Conservation (phyloP, 371 early-diverging fungal species). For the Coelomomyces lativittatus region DNA sequence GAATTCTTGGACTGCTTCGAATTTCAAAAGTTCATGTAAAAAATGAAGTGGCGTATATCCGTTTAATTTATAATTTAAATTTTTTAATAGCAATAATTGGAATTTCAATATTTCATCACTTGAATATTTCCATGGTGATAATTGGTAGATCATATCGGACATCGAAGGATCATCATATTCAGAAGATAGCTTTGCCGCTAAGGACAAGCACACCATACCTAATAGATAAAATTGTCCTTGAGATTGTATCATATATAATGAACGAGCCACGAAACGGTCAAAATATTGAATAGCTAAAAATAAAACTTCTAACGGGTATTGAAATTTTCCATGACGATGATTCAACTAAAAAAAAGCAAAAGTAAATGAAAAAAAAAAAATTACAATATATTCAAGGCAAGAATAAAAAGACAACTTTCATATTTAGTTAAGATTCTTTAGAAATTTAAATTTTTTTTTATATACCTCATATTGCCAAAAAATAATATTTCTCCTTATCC, state of each 20-base stretch:
- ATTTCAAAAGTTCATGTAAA: background rate
- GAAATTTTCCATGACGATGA: background rate
- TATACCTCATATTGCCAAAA: no score
- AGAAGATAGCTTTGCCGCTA: conserved; percentile 2
- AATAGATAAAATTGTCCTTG: background rate
- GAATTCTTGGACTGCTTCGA: background rate
- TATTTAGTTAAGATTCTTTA: no score
- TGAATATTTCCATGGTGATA: background rate
- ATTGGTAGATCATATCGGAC: background rate
- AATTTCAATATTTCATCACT: background rate
- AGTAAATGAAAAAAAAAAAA: conserved; percentile 49
- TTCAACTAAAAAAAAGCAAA: conserved; percentile 7
- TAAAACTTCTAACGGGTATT: background rate
- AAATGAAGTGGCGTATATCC: background rate
- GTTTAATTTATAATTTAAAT: background rate
- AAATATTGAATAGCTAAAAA: background rate
- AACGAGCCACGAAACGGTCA: background rate
- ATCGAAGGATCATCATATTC: conserved; percentile 2
- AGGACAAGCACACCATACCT: conserved; percentile 1
- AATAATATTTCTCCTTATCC: no score
- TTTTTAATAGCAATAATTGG: background rate
- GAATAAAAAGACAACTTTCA: no score
- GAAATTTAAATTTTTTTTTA: no score
- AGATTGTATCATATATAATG: no score
- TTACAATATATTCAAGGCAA: no score